Evolutionary conservation across 2,329 filamentous ascomycete genomes (phyloP), one percentile per base, ranked within the genome.

Genomic region (Fusarium xylarioides): DNA sequence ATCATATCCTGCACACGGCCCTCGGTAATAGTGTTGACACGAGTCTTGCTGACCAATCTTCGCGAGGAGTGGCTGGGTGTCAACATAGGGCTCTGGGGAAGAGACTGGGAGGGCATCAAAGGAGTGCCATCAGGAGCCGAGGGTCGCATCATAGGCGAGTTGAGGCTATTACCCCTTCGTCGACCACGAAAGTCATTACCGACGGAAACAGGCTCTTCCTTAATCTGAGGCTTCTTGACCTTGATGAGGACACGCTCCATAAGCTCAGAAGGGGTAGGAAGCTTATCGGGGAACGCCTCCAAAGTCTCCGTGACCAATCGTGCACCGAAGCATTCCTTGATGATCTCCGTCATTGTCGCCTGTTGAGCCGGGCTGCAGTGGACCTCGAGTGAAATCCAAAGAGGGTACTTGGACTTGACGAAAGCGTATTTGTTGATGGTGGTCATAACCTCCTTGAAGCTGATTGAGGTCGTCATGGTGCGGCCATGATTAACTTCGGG

Each of bases 381-480:
- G 8, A 98, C 95, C 81, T 99, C 96, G 19, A 99, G 91, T 2
- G 96, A 98, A 70, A 99, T 91, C 85, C 96, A 97, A 21, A 99
- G 86, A 2, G 96, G 96, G 76, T 95, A 98, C 28, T 89, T 89
- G n/a, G 93, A 95, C 63, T 92, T 92, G 73, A 91, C 87, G 79
- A 99, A 99, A 4, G 96, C 96, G 80, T 98, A 98, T 80, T 95
- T 95, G 82, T 95, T 94, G 81, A 99, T 96, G 56, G 95, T 95
- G 32, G 91, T 92, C 83, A 99, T 94, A 71, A 95, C 95, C 81
- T 98, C 95, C 50, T 91, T 89, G 83, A 99, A 99, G 42, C 93
- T 90, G 62, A 98, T 95, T 66, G 93, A 92, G 18, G 91, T 95
- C 1, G 96, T 98, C 82, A 97, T 87, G 1, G 95, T 97, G 66